Evolutionary conservation across 1,284 basidiomycete genomes (phyloP).

Genomic region (Papiliotrema nemorosa): DNA sequence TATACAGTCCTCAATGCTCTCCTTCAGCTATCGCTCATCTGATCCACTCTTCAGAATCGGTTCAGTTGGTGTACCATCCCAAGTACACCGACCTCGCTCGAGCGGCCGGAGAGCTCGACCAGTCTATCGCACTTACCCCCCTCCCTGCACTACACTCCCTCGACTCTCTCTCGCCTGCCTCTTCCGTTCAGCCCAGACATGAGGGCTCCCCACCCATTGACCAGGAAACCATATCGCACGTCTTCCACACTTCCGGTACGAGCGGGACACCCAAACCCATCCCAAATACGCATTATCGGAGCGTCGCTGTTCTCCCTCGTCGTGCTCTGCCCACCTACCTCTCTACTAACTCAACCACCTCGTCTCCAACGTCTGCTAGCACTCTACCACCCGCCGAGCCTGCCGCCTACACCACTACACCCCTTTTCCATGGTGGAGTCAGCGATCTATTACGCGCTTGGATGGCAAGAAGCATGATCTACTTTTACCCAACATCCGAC

Average conservation of each 20-base stretch:
- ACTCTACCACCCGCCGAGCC: conserved; percentile 11
- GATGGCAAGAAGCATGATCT: conserved; percentile 47
- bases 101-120: conserved; percentile 5
- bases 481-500: conserved; percentile 48
- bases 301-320: conserved; percentile 35
- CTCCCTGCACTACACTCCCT: background rate
- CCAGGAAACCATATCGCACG: conserved; percentile 36
- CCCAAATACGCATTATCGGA: conserved; percentile 30
- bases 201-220: background rate
- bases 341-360: background rate
- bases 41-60: conserved; percentile 31
- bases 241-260: conserved; percentile 50
- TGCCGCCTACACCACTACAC: conserved; percentile 50
- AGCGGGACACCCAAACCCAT: conserved; percentile 50
- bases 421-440: conserved; percentile 52
- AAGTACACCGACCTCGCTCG: conserved; percentile 33
- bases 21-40: conserved; percentile 44
- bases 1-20: conserved; percentile 41
- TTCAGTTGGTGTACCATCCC: conserved; percentile 36
- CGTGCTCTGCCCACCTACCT: conserved; percentile 23
- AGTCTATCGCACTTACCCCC: background rate
- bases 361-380: background rate
- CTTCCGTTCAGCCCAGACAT: background rate
- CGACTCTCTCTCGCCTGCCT: background rate
- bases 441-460: conserved; percentile 49